phyloP scores from a whole-genome alignment of 2,329 filamentous ascomycete species.

The Escovopsis sp. region DNA sequence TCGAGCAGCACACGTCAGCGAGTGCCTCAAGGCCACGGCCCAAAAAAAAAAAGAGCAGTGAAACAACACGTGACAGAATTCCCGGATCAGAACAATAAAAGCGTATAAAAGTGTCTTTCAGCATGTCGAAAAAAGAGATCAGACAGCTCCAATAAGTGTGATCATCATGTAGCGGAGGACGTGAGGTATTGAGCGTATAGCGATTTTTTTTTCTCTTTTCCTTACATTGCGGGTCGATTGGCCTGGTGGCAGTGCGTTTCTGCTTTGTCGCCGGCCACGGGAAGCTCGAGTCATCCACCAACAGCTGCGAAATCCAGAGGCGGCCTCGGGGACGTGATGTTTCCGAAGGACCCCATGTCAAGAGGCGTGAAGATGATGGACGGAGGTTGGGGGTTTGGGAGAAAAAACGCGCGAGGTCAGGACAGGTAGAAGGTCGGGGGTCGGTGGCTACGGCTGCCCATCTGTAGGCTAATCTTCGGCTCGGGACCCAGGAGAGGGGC shows the following conservation, averaged over 20 bases:
- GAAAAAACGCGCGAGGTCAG: conserved; percentile 2
- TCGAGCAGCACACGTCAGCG: conserved; percentile 3
- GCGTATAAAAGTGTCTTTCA: conserved; percentile 47
- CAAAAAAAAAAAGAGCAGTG: no score
- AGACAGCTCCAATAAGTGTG: conserved; percentile 66
- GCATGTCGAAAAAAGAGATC: conserved; percentile 34
- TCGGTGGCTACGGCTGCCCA: background rate
- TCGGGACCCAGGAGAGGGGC: background rate
- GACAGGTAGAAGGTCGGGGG: background rate
- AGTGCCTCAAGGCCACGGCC: background rate
- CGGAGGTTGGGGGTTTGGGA: background rate
- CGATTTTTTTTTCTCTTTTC: conserved; percentile 4
- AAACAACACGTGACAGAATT: background rate
- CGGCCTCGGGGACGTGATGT: no score
- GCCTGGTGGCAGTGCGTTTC: no score
- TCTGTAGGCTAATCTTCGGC: conserved; percentile 1
- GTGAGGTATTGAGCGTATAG: background rate
- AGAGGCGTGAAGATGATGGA: background rate
- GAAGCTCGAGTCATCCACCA: no score
- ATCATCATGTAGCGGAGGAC: conserved; percentile 26
- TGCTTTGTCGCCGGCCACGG: no score
- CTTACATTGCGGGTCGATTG: no score
- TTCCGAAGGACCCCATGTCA: background rate
- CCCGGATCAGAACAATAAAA: conserved; percentile 26
- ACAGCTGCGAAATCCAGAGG: no score